Conservation (phyloP, 768 basidiomycete species). For the Rubroboletus satanas region DNA sequence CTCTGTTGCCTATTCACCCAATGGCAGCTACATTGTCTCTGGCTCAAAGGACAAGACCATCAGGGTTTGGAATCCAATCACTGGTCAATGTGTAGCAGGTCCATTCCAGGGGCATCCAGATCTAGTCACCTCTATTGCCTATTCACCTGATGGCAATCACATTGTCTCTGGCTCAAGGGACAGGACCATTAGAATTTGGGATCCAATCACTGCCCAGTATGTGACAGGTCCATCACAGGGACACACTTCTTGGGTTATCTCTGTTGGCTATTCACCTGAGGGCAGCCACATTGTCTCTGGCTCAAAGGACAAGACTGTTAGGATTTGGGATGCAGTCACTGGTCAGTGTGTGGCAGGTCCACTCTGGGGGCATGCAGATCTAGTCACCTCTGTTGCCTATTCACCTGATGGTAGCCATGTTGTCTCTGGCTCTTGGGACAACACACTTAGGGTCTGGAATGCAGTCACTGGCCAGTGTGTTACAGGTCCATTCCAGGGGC, state of each 20-base stretch:
- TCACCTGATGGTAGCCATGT: not conserved
- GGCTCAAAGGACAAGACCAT: slow-evolving; percentile 23
- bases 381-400: not conserved
- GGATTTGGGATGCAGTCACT: too few species aligned
- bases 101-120: slow-evolving; percentile 19
- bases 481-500: too few species aligned
- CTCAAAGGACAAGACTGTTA: too few species aligned
- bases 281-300: too few species aligned
- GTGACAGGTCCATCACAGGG: too few species aligned
- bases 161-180: slow-evolving; percentile 26
- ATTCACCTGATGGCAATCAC: slow-evolving; percentile 16
- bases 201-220: slow-evolving; percentile 9
- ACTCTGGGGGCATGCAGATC: too few species aligned
- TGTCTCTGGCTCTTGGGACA: too few species aligned
- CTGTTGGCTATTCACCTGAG: too few species aligned
- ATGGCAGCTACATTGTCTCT: slow-evolving; percentile 20
- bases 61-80: slow-evolving; percentile 16
- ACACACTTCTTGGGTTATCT: too few species aligned
- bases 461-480: too few species aligned
- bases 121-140: slow-evolving; percentile 5
- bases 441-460: too few species aligned
- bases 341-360: too few species aligned
- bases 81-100: slow-evolving; percentile 18
- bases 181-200: slow-evolving; percentile 22
- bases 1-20: slow-evolving; percentile 21